Evolutionary conservation across 306 rosid genomes (phyloP), one percentile per base, ranked within the genome.

Genomic region (Mimosa bimucronata): DNA sequence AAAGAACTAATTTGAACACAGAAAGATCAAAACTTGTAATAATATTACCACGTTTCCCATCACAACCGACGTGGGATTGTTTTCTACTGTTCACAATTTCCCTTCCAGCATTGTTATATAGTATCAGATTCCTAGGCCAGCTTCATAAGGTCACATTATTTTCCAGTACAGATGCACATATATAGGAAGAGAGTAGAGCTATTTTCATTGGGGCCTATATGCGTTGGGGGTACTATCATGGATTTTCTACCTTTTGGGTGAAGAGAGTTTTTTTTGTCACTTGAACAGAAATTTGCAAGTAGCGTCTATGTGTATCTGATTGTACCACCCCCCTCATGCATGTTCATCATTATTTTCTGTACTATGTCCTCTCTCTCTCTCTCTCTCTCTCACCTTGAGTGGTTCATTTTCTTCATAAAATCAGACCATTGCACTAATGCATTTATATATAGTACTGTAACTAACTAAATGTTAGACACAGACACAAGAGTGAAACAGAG

Each of bases 221-320:
- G 69, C 46, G 42, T 68, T 74, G 74, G 38, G 80, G 75, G 89
- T 83, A 86, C 89, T 71, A n/a, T 53, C 44, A 74, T 83, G 89
- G 87, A 80, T 80, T 86, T 83, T 86, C 85, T 80, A 77, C 85
- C 79, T 50, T 69, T 80, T 77, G 83, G 81, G 70, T 25, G 62
- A 68, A 80, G 60, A 73, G 73, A 82, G 78, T 46, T 86, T 82
- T n/a, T 53, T 55, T 83, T 82, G 78, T 80, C 85, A 73, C 60
- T 38, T 67, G 10, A 69, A 69, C 74, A 73, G 75, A 82, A 76
- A 72, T 46, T 79, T 70, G 60, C 75, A 76, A 80, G 42, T 76
- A 31, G 58, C 74, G 15, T 75, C 81, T 40, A 74, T 55, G 12
- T 55, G 62, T 74, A 68, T 77, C 57, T 85, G 83, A 77, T 73